phyloP scores from a whole-genome alignment of 768 basidiomycete genomes.

The Boletus edulis region DNA sequence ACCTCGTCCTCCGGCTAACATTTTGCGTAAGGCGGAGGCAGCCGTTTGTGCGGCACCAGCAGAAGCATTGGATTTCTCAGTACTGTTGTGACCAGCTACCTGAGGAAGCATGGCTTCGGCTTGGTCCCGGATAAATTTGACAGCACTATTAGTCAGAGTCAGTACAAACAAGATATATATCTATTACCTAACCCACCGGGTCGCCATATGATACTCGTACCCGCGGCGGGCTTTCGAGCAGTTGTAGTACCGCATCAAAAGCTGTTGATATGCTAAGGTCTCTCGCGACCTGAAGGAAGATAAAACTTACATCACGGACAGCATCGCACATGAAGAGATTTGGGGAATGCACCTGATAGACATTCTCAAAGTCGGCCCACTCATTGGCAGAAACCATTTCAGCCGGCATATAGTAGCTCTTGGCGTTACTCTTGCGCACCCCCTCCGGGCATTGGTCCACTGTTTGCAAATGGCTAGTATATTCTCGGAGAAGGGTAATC shows the following conservation, averaged over 20 bases:
- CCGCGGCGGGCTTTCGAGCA: constrained; percentile 73
- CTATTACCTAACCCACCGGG: constrained; percentile 50
- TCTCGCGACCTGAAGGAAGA: not conserved
- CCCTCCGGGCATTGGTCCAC: constrained; percentile 38
- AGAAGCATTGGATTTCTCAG: constrained; percentile 30
- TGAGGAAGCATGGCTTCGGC: constrained; percentile 42
- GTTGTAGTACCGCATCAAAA: constrained; percentile 87
- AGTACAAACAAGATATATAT: constrained; percentile 4
- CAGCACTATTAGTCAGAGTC: constrained; percentile 47
- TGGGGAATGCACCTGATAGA: constrained; percentile 88
- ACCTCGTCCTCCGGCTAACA: constrained; percentile 53
- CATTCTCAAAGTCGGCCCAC: constrained; percentile 83
- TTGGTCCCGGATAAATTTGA: constrained; percentile 87
- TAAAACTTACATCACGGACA: constrained; percentile 67
- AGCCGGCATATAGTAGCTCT: constrained; percentile 63
- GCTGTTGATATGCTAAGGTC: constrained; percentile 40
- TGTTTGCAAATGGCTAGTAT: constrained; percentile 52
- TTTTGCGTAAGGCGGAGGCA: constrained; percentile 61
- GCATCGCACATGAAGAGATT: constrained; percentile 74
- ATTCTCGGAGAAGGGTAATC: constrained; percentile 58
- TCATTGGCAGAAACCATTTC: constrained; percentile 67
- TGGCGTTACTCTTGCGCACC: constrained; percentile 32
- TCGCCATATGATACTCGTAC: constrained; percentile 86
- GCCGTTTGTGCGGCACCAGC: constrained; percentile 60
- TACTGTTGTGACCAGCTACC: constrained; percentile 13